These are phyloP conservation scores for Cyamopsis tetragonoloba DNA, from an alignment of 306 rosid genomes.

Conservation along the genomic window DNA sequence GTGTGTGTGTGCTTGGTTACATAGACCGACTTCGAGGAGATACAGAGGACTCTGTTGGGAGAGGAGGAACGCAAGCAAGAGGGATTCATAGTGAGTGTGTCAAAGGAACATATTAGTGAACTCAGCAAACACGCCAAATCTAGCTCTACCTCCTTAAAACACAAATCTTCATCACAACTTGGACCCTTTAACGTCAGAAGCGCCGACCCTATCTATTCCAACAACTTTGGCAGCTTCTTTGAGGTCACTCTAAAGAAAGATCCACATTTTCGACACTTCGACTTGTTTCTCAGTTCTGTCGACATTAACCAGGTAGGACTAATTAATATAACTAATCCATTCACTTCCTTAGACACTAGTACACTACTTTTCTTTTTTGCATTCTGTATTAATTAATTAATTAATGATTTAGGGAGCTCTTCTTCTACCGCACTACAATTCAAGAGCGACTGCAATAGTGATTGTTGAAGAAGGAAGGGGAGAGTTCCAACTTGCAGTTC, in stretches of 20 bases:
- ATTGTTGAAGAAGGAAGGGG: slow-evolving; percentile 24
- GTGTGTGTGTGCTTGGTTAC: neutral
- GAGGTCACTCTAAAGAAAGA: slow-evolving; percentile 11
- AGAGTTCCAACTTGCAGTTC: slow-evolving; percentile 1
- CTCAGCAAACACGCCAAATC: slow-evolving; percentile 13
- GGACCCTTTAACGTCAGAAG: slow-evolving; percentile 33
- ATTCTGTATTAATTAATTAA: no score
- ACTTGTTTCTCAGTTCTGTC: neutral
- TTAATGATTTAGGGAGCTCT: slow-evolving; percentile 20
- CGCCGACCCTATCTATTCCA: neutral
- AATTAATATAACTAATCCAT: neutral
- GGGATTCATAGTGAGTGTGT: slow-evolving; percentile 14
- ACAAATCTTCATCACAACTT: neutral
- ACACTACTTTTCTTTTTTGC: no score
- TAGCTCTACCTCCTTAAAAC: neutral
- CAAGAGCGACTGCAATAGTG: neutral
- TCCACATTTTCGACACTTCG: slow-evolving; percentile 1
- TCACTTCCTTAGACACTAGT: no score
- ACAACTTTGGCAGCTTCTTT: slow-evolving; percentile 21
- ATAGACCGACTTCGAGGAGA: slow-evolving; percentile 19
- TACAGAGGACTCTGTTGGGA: slow-evolving; percentile 13
- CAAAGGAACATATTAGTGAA: slow-evolving; percentile 16
- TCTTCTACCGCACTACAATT: slow-evolving; percentile 26
- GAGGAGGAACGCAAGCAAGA: neutral
- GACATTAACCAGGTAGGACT: slow-evolving; percentile 9